Base-by-base conservation (phyloP, 371 early-diverging fungal genomes). In the Circinella minor region DNA sequence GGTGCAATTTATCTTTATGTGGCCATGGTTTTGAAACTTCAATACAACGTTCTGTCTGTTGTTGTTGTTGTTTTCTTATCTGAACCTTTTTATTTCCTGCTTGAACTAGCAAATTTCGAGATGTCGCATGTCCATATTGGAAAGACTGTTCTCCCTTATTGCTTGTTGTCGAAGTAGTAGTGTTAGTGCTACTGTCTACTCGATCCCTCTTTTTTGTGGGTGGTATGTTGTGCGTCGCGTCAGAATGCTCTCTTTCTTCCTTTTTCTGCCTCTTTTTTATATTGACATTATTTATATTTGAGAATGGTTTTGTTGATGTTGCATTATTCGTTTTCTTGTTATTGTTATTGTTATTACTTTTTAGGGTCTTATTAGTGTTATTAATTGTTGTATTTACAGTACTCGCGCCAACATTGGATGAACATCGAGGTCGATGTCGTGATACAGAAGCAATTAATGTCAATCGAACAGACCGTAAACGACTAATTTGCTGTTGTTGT, bases 391-490 rank as follows among this genome's bases (percentile, higher is more conserved):
- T 63, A 15, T 17, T 63, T 43, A 15, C 8, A 51, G 51, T 55
- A 27, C 20, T 59, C 34, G 55, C 27, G 43, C 20, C 47, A n/a
- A 63, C 49, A 38, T 55, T 49, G 20, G 55, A 17, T 13, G 68
- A 38, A 17, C 61, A 34, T 17, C 59, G 51, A n/a, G 67, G 37
- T 10, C 71, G 63, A 55, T 54, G 49, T 17, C 67, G 61, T 55
- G 71, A 71, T n/a, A 71, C 71, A 13, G 71, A 71, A 27, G 71
- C 71, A n/a, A 71, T 67, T 43, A 71, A 67, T 27, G 62, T 55
- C 37, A 71, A 47, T 15, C 67, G 63, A 20, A 71, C 67, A 3
- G 71, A 71, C 37, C 67, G 63, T 14, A 71, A 59, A 36, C 67
- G 65, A 46, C 71, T 38, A 34, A 46, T 39, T 51, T 61, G 60